These are phyloP conservation scores for Paxillus ammoniavirescens DNA, from an alignment of 768 basidiomycete genomes.

Conservation along the genomic window DNA sequence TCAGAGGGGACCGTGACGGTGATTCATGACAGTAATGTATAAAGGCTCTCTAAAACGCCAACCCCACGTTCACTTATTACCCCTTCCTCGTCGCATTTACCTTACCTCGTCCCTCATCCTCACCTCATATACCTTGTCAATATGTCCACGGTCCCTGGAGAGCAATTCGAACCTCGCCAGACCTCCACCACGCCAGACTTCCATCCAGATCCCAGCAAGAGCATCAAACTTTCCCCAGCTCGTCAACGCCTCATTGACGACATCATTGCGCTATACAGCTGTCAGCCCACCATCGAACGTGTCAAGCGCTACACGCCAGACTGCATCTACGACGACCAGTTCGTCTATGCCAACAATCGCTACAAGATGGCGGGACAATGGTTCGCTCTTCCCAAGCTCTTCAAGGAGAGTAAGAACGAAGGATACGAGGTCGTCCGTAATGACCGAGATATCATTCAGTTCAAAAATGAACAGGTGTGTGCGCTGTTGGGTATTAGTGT, in stretches of 20 bases:
- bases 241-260: slow-evolving; percentile 40
- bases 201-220: slow-evolving; percentile 35
- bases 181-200: slow-evolving; percentile 26
- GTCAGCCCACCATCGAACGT: slow-evolving; percentile 11
- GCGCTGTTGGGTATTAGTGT: too few species aligned
- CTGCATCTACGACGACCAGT: too few species aligned
- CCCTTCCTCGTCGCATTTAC: background rate
- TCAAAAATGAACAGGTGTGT: slow-evolving; percentile 42
- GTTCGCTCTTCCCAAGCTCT: slow-evolving; percentile 41
- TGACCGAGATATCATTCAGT: slow-evolving; percentile 42
- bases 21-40: too few species aligned
- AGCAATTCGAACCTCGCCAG: slow-evolving; percentile 32
- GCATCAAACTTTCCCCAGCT: slow-evolving; percentile 35
- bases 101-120: background rate
- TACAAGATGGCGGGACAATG: slow-evolving; percentile 42
- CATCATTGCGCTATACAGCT: slow-evolving; percentile 39
- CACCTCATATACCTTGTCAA: background rate
- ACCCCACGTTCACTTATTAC: background rate
- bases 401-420: slow-evolving; percentile 34
- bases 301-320: too few species aligned
- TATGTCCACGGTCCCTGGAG: slow-evolving; percentile 32
- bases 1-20: too few species aligned
- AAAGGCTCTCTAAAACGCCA: too few species aligned
- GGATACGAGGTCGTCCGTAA: too few species aligned
- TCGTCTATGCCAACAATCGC: slow-evolving; percentile 37